These are phyloP conservation scores for Thalia dealbata DNA, from an alignment of 176 grass and related monocot species.

Conservation along the genomic window DNA sequence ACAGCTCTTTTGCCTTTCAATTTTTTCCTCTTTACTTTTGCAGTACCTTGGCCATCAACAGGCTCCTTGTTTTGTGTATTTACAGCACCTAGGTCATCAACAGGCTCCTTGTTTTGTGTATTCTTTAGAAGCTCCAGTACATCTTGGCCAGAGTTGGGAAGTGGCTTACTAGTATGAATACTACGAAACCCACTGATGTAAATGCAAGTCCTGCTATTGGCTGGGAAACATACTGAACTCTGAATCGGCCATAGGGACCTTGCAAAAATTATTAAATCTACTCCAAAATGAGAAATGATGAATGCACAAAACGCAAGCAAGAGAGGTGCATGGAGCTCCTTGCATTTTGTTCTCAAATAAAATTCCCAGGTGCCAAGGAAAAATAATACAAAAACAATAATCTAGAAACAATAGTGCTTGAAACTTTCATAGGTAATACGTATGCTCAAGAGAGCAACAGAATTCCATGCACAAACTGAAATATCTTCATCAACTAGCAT, in stretches of 20 bases:
- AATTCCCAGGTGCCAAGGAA: background rate
- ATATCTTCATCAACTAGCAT: too few species aligned
- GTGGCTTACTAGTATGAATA: constrained; percentile 37
- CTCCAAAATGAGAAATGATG: background rate
- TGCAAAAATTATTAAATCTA: constrained; percentile 27
- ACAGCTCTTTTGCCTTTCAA: constrained; percentile 84
- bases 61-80: constrained; percentile 27
- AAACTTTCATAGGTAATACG: background rate
- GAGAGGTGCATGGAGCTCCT: background rate
- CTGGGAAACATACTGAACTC: constrained; percentile 1
- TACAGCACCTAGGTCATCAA: constrained; percentile 25
- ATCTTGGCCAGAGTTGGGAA: constrained; percentile 27
- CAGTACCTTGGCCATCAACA: constrained; percentile 22
- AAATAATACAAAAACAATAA: background rate
- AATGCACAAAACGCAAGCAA: background rate
- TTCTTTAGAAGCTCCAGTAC: constrained; percentile 20
- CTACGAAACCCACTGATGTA: constrained; percentile 22
- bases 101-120: constrained; percentile 13
- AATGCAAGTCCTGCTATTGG: constrained; percentile 14
- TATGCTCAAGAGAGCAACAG: background rate
- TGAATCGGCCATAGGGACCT: constrained; percentile 27
- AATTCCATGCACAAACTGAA: too few species aligned
- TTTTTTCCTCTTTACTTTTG: constrained; percentile 72
- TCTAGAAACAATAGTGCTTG: background rate
- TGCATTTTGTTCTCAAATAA: background rate